phyloP scores from a whole-genome alignment of 495 filamentous ascomycete genomes.

The Massariosphaeria phaeospora region DNA sequence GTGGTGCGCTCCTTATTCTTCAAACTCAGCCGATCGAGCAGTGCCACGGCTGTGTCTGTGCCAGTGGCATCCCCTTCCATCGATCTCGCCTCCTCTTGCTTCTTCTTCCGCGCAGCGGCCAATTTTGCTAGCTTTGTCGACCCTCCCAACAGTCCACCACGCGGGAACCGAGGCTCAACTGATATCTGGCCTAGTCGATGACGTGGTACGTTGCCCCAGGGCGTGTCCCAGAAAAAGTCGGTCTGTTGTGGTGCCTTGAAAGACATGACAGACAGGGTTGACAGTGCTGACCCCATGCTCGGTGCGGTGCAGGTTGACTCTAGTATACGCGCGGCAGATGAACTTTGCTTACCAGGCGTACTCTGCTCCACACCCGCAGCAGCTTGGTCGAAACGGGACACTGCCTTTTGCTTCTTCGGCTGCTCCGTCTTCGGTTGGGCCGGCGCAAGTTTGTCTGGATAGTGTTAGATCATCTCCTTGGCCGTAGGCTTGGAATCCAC shows the following conservation, averaged over 20 bases:
- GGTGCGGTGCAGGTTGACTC: constrained; percentile 12
- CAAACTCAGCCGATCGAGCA: constrained; percentile 36
- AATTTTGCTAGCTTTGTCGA: constrained; percentile 78
- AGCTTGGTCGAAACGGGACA: constrained; percentile 43
- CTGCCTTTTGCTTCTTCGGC: constrained; percentile 38
- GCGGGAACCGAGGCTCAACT: constrained; percentile 56
- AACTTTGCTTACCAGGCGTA: constrained; percentile 21
- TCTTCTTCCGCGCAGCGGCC: constrained; percentile 82
- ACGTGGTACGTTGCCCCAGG: constrained; percentile 75
- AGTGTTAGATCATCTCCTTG: too few species aligned
- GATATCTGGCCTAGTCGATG: constrained; percentile 64
- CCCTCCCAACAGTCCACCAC: constrained; percentile 69
- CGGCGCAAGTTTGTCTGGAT: constrained; percentile 19
- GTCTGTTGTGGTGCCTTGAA: too few species aligned
- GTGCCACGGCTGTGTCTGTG: constrained; percentile 27
- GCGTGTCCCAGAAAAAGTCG: constrained; percentile 75
- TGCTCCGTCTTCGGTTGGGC: constrained; percentile 35
- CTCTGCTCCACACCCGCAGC: constrained; percentile 8
- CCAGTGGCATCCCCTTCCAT: constrained; percentile 14
- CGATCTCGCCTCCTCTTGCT: constrained; percentile 61
- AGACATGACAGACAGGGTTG: too few species aligned
- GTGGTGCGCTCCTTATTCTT: constrained; percentile 8
- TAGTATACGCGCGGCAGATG: constrained; percentile 2
- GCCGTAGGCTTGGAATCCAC: background rate
- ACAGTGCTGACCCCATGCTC: constrained; percentile 12